Percentiles rank a stretch among this genome's conserved stretches.
phyloP scores from a whole-genome alignment of 208 protist species.

The Trypanosoma platydactyli region DNA sequence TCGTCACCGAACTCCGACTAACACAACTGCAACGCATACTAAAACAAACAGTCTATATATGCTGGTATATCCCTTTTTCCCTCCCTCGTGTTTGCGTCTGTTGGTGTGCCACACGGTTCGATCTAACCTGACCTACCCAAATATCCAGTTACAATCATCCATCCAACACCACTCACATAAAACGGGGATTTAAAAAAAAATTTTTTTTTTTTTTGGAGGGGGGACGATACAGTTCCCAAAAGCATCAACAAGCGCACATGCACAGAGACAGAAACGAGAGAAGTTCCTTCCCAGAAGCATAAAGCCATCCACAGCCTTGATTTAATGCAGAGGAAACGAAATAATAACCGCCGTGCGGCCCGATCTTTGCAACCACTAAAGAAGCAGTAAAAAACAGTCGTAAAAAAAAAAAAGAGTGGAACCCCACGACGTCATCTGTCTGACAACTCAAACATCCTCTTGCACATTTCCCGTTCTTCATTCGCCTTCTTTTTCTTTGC shows the following conservation, averaged over 20 bases:
- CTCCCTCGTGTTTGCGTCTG: no score
- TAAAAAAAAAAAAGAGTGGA: neutral
- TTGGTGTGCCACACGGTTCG: no score
- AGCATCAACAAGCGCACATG: no score
- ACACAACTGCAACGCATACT: slow-evolving; percentile 21
- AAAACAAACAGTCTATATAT: neutral
- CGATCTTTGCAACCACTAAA: neutral
- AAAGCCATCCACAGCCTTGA: no score
- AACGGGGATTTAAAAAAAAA: no score
- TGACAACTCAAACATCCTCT: slow-evolving; percentile 64
- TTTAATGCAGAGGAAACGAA: neutral
- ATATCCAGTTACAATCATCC: no score
- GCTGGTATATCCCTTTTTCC: neutral
- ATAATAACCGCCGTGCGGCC: neutral
- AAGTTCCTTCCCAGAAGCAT: no score
- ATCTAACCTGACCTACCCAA: no score
- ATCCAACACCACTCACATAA: no score
- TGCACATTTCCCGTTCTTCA: slow-evolving; percentile 52
- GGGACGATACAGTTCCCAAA: no score
- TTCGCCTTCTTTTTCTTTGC: slow-evolving; percentile 19
- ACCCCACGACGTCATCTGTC: neutral
- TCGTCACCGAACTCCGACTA: slow-evolving; percentile 34
- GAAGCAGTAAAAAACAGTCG: neutral
- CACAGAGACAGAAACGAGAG: no score
- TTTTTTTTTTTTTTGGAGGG: no score